phyloP scores from a whole-genome alignment of 805 yeast genomes.

The Yarrowia bubula region DNA sequence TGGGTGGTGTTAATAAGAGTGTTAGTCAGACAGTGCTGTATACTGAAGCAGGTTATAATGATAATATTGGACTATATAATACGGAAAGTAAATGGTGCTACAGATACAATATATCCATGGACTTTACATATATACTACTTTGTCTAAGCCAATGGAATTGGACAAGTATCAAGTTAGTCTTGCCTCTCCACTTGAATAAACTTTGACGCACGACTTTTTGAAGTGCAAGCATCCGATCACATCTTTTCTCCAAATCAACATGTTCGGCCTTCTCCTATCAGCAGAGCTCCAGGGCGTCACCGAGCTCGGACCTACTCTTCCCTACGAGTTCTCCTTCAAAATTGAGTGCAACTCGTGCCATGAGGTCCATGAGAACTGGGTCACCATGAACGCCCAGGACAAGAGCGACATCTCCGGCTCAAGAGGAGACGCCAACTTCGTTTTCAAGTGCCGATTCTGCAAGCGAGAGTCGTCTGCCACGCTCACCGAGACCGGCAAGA shows the following conservation, averaged over 20 bases:
- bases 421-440: slow-evolving; percentile 80
- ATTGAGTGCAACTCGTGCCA: slow-evolving; percentile 69
- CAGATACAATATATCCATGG: too few relatives aligned
- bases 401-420: slow-evolving; percentile 53
- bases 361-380: slow-evolving; percentile 68
- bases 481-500: slow-evolving; percentile 33
- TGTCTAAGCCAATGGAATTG: too few relatives aligned
- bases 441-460: slow-evolving; percentile 72
- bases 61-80: too few relatives aligned
- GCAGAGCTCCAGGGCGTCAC: slow-evolving; percentile 58
- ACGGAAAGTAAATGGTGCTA: too few relatives aligned
- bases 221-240: not conserved
- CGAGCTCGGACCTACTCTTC: slow-evolving; percentile 49
- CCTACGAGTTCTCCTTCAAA: slow-evolving; percentile 73
- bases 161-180: not conserved
- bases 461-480: slow-evolving; percentile 41
- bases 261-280: slow-evolving; percentile 39
- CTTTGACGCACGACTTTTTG: not conserved
- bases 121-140: too few relatives aligned
- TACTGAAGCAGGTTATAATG: too few relatives aligned
- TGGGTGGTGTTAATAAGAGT: not conserved
- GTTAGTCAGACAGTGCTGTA: too few relatives aligned
- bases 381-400: slow-evolving; percentile 52
- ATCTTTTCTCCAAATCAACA: slow-evolving; percentile 19
- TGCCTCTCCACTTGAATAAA: not conserved